phyloP scores from a whole-genome alignment of 192 early-diverging fungal species.

The Linderina pennispora region DNA sequence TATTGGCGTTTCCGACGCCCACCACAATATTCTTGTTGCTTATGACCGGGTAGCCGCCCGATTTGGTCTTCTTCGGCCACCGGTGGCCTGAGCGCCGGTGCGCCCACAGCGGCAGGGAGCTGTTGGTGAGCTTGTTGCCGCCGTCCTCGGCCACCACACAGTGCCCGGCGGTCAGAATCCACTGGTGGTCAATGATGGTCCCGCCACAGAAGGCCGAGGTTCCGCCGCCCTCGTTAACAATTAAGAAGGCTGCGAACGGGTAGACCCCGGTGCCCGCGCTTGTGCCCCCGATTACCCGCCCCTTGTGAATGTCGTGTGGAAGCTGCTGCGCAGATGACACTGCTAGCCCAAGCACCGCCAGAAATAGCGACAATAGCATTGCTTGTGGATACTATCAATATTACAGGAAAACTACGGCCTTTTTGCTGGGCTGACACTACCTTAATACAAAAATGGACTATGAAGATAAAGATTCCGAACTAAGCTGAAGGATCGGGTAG shows the following conservation, averaged over 20 bases:
- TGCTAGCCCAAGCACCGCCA: neutral
- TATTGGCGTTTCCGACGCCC: constrained; percentile 25
- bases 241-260: constrained; percentile 41
- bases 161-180: constrained; percentile 48
- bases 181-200: constrained; percentile 26
- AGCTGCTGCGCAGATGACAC: neutral
- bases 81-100: too few relatives aligned
- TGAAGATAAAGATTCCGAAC: too few relatives aligned
- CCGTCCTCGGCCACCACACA: constrained; percentile 29
- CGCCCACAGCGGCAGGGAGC: too few relatives aligned
- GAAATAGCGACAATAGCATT: too few relatives aligned
- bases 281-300: constrained; percentile 44
- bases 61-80: too few relatives aligned
- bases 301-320: constrained; percentile 7
- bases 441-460: too few relatives aligned
- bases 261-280: constrained; percentile 16
- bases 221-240: constrained; percentile 27
- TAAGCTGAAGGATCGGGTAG: too few relatives aligned
- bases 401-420: too few relatives aligned
- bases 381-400: too few relatives aligned
- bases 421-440: too few relatives aligned
- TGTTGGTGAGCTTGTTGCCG: constrained; percentile 18
- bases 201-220: constrained; percentile 40
- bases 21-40: constrained; percentile 21
- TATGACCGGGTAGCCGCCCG: constrained; percentile 7